These are phyloP conservation scores for Teratosphaeria destructans DNA, from an alignment of 2,329 filamentous ascomycete species.

Conservation along the genomic window DNA sequence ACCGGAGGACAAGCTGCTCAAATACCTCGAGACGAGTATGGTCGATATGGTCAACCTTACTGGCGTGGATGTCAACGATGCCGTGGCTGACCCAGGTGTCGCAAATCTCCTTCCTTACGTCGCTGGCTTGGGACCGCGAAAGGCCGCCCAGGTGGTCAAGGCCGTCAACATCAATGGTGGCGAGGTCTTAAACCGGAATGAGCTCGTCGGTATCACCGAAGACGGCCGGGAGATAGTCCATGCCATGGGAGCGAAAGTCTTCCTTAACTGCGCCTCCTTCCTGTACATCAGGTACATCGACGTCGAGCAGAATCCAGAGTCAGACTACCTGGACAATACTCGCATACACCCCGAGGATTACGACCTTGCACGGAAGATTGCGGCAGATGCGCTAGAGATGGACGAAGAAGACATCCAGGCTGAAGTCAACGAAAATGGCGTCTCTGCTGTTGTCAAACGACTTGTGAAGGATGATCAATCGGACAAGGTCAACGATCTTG, in stretches of 20 bases:
- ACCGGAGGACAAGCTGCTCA: slow-evolving; percentile 74
- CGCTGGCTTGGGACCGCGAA: slow-evolving; percentile 82
- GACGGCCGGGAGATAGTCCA: slow-evolving; percentile 30
- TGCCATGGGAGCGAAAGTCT: slow-evolving; percentile 81
- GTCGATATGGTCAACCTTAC: slow-evolving; percentile 98
- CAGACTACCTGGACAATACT: slow-evolving; percentile 91
- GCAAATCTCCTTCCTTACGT: slow-evolving; percentile 85
- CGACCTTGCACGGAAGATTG: slow-evolving; percentile 95
- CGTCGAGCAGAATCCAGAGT: slow-evolving; percentile 54
- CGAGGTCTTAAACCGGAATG: slow-evolving; percentile 69
- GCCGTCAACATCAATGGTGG: slow-evolving; percentile 88
- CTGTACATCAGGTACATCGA: slow-evolving; percentile 79
- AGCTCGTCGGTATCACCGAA: slow-evolving; percentile 80
- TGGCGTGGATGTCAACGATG: slow-evolving; percentile 90
- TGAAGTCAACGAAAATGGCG: slow-evolving; percentile 80
- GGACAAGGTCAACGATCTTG: slow-evolving; percentile 90
- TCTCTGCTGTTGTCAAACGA: slow-evolving; percentile 83
- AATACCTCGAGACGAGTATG: slow-evolving; percentile 87
- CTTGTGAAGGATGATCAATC: slow-evolving; percentile 91
- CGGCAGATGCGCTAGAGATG: slow-evolving; percentile 87
- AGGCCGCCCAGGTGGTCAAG: slow-evolving; percentile 75
- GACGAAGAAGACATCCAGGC: slow-evolving; percentile 97
- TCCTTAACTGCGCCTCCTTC: slow-evolving; percentile 96
- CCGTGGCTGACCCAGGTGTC: slow-evolving; percentile 67
- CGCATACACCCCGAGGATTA: slow-evolving; percentile 98